Evolutionary conservation across 2,329 filamentous ascomycete genomes (phyloP).

Genomic region (Colletotrichum scovillei): DNA sequence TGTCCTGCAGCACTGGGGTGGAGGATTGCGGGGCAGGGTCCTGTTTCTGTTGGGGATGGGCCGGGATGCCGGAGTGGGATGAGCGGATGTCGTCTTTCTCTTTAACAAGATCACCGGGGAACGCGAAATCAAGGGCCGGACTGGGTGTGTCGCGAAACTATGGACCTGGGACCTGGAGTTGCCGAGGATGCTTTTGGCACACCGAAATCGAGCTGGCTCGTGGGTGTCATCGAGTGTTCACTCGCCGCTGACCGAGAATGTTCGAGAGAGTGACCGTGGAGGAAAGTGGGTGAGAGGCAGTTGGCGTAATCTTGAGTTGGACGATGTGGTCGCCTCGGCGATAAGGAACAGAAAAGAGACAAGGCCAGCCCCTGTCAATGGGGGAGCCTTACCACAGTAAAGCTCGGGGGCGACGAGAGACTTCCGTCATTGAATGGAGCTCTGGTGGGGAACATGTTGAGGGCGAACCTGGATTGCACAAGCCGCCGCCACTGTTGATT

Average conservation of each 20-base stretch:
- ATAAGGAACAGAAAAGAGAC: slow-evolving; percentile 15
- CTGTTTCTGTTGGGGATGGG: slow-evolving; percentile 37
- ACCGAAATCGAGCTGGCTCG: background rate
- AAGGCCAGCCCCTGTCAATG: slow-evolving; percentile 6
- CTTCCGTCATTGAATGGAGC: slow-evolving; percentile 32
- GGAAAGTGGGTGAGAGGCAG: background rate
- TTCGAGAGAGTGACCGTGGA: background rate
- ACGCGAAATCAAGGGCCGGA: slow-evolving; percentile 7
- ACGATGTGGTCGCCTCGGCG: slow-evolving; percentile 15
- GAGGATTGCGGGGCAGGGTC: slow-evolving; percentile 35
- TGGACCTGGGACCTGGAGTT: background rate
- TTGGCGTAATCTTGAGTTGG: slow-evolving; percentile 2
- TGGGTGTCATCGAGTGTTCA: background rate
- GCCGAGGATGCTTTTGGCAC: slow-evolving; percentile 13
- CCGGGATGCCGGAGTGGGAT: slow-evolving; percentile 33
- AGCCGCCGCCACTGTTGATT: slow-evolving; percentile 19
- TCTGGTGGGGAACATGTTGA: slow-evolving; percentile 33
- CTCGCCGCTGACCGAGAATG: background rate
- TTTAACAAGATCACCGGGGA: slow-evolving; percentile 12
- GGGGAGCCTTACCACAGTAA: slow-evolving; percentile 8
- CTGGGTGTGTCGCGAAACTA: slow-evolving; percentile 5
- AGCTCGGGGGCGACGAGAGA: slow-evolving; percentile 31
- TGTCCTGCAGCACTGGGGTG: slow-evolving; percentile 21
- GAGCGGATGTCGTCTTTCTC: slow-evolving; percentile 14
- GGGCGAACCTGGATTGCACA: slow-evolving; percentile 1